These are phyloP conservation scores for Malus hybrid DNA, from an alignment of 331 rosid genomes.

Conservation along the genomic window DNA sequence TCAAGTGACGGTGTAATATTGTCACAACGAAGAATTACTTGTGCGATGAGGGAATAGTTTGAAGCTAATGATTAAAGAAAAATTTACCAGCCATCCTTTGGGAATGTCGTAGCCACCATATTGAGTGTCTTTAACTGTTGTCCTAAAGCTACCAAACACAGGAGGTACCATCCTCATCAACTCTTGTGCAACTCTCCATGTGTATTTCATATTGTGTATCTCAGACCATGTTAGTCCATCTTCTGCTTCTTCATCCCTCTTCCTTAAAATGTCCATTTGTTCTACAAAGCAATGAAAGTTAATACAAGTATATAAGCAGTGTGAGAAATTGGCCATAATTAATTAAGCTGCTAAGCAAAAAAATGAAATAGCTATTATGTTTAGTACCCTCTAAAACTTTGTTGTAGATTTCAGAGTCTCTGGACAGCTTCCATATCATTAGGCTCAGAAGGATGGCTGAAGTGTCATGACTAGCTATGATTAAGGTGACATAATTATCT, in stretches of 20 bases:
- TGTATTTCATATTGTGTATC: conserved; percentile 43
- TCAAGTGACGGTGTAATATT: too few relatives aligned
- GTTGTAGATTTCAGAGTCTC: conserved; percentile 31
- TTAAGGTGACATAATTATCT: conserved; percentile 30
- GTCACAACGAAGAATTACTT: too few relatives aligned
- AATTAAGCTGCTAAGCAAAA: background rate
- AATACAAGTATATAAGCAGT: background rate
- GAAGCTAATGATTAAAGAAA: background rate
- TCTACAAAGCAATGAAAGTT: conserved; percentile 3
- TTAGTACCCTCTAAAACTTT: conserved; percentile 36
- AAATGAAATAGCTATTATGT: background rate
- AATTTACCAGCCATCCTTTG: conserved; percentile 43
- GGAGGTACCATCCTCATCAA: conserved; percentile 42
- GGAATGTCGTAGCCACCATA: conserved; percentile 42
- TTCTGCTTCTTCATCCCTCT: conserved; percentile 26
- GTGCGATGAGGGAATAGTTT: too few relatives aligned
- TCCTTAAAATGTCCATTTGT: conserved; percentile 34
- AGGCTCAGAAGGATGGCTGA: conserved; percentile 38
- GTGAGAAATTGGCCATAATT: background rate
- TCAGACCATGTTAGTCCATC: conserved; percentile 42
- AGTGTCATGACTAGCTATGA: conserved; percentile 45
- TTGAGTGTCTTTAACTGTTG: conserved; percentile 33
- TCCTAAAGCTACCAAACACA: conserved; percentile 38
- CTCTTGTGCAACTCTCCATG: conserved; percentile 48
- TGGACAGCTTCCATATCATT: conserved; percentile 47